Evolutionary conservation across 768 basidiomycete genomes (phyloP), one percentile per base, ranked within the genome.

Genomic region (Leccinum truebloodii): DNA sequence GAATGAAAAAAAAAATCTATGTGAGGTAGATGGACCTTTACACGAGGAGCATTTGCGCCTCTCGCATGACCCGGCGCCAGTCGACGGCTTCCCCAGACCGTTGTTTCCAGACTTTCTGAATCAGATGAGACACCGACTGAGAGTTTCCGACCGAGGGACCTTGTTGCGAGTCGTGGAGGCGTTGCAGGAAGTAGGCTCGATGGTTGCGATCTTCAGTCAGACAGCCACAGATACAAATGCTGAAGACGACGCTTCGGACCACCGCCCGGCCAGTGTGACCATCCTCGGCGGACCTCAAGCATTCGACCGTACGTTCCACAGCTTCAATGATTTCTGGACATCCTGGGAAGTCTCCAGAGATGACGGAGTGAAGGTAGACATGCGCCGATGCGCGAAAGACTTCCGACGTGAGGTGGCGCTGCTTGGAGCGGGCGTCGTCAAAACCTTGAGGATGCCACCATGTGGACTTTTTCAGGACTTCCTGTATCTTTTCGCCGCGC

Each of bases 211-310:
- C 76, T 69, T 86, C 84, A 62, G 88, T 86, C 55, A 92, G 80
- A 63, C 82, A 85, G 1, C 90, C 90, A 61, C 84, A 84, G 55
- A 94, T 81, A 67, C 87, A 91, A 60, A 90, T 85, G 50, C 84
- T 83, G 66, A 92, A 91, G 65, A 92, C 89, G 28, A 90, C 90
- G 74, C 87, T 90, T 41, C 90, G 80, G 59, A 91, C 81, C 28
- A 92, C 87, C 14, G 82, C 79, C 48, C 80, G 79, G 52, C 80
- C 75, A 46, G 78, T 75, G 49, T 65, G 71, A n/a, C 64, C 65
- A 65, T 75, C 71, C 66, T 66, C 70, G 60, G 80, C 78, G 16
- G 60, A 65, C 65, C 63, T 71, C 58, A 88, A 75, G 61, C 80
- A 78, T 4, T 66, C 61, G 70, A 89, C 79, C 49, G 83, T 83